A percentile compares a stretch with the other conserved stretches of the same genome.
Conservation (phyloP, 768 basidiomycete species). For the Gautieria morchelliformis region DNA sequence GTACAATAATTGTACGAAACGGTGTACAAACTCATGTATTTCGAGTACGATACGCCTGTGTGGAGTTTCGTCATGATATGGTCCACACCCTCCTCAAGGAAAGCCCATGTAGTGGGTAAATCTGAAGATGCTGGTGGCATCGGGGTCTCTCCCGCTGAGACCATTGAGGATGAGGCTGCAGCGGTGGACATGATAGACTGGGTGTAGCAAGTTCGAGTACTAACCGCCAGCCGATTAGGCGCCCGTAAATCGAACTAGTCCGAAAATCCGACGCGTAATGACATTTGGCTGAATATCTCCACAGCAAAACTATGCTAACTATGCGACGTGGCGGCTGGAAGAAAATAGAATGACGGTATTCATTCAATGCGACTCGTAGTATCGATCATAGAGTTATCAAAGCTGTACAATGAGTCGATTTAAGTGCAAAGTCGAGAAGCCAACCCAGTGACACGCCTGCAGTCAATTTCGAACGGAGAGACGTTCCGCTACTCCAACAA, state of each 20-base stretch:
- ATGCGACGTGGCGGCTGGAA: too few relatives aligned
- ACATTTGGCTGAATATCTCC: too few relatives aligned
- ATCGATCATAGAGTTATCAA: too few relatives aligned
- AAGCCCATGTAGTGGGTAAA: constrained; percentile 78
- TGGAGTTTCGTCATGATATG: constrained; percentile 90
- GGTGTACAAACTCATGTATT: constrained; percentile 83
- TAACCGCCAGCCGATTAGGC: neutral
- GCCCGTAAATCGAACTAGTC: too few relatives aligned
- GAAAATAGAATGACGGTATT: too few relatives aligned
- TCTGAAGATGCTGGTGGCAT: constrained; percentile 65
- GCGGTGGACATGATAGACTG: neutral
- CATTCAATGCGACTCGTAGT: too few relatives aligned
- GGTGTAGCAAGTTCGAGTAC: neutral
- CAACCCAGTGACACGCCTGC: neutral
- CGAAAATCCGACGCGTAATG: too few relatives aligned
- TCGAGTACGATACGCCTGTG: constrained; percentile 81
- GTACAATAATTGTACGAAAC: constrained; percentile 98
- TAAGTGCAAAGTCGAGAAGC: neutral
- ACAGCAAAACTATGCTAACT: too few relatives aligned
- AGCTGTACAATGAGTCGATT: too few relatives aligned
- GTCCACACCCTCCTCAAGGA: constrained; percentile 69
- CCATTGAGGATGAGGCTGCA: neutral
- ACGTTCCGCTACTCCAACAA: neutral
- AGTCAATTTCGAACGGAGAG: neutral
- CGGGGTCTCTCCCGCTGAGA: constrained; percentile 14